Base-by-base conservation (phyloP, 2,329 filamentous ascomycete species). In the Fusarium nematophilum region DNA sequence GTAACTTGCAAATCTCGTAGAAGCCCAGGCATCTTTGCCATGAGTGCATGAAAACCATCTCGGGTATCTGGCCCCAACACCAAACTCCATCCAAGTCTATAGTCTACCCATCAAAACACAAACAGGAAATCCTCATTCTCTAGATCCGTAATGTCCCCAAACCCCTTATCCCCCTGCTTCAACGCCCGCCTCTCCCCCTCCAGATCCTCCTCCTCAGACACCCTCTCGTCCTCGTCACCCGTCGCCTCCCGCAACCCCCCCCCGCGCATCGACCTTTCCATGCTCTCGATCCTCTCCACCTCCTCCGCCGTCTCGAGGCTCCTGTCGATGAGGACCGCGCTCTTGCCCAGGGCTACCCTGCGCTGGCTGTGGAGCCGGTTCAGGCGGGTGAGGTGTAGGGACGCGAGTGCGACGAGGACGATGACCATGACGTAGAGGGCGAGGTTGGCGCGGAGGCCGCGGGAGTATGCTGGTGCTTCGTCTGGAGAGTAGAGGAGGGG, bases 101-200 rank as follows among this genome's bases (percentile, higher is more conserved):
- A 17, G 15, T 23, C 13, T 5, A 13, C 31, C 33, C 9, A 40
- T 70, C 50, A 75, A 53, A 72, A 85, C 3, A 88, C 79, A 71
- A 85, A 89, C 6, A 88, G 78, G 65, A 89, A 89, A 57, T 88
- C 85, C 65, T 88, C 85, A 58, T 88, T 88, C 72, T 83, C 76
- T 64, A 84, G 71, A 68, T 88, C 86, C 13, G 85, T 88, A 14
- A 83, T 72, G 67, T 90, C 86, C 7, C 63, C 68, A 66, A 75
- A 75, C 6, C 70, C 67, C 47, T 72, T 75, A 36, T 60, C 65
- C 1, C 47, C 58, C 3, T 62, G 57, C 31, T 53, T 56, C 5
- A 48, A 48, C 9, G 13, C 43, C 1, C 46, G 33, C 11, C 44
- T 39, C 1, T 59, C 60, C 3, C 33, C 43, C 23, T 62, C 63